phyloP scores from a whole-genome alignment of 176 grass and related monocot genomes.

The Juncus effusus region DNA sequence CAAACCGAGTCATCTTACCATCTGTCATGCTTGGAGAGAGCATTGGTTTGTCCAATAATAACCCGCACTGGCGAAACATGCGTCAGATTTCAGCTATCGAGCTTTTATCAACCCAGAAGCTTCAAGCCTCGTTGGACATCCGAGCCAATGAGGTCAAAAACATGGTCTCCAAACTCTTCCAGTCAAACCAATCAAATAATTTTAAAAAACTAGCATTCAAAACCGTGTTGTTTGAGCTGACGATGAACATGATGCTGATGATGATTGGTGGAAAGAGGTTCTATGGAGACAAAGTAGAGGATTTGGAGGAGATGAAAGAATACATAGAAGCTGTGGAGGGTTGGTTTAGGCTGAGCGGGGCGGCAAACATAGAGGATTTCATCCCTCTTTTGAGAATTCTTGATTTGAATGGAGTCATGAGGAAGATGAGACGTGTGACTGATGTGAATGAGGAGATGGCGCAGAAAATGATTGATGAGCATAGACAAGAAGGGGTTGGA shows the following conservation, averaged over 20 bases:
- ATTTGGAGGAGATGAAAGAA: background rate
- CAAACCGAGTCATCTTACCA: slow-evolving; percentile 49
- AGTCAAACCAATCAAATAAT: background rate
- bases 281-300: background rate
- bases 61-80: slow-evolving; percentile 54
- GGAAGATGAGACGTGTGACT: background rate
- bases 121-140: slow-evolving; percentile 18
- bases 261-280: background rate
- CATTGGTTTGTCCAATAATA: slow-evolving; percentile 40
- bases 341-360: slow-evolving; percentile 16
- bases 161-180: slow-evolving; percentile 29
- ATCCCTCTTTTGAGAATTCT: slow-evolving; percentile 11
- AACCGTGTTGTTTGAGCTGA: slow-evolving; percentile 18
- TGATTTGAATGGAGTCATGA: slow-evolving; percentile 2
- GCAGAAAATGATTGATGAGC: slow-evolving; percentile 24
- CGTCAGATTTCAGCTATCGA: slow-evolving; percentile 50
- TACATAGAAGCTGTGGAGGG: slow-evolving; percentile 19
- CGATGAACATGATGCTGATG: slow-evolving; percentile 35
- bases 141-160: slow-evolving; percentile 30
- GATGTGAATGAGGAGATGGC: background rate
- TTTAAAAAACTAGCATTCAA: background rate
- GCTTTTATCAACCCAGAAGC: slow-evolving; percentile 31
- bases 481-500: background rate
- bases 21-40: slow-evolving; percentile 33
- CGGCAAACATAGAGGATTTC: slow-evolving; percentile 7